Conservation (phyloP, 768 basidiomycete genomes). For the Rhodotorula paludigena region DNA sequence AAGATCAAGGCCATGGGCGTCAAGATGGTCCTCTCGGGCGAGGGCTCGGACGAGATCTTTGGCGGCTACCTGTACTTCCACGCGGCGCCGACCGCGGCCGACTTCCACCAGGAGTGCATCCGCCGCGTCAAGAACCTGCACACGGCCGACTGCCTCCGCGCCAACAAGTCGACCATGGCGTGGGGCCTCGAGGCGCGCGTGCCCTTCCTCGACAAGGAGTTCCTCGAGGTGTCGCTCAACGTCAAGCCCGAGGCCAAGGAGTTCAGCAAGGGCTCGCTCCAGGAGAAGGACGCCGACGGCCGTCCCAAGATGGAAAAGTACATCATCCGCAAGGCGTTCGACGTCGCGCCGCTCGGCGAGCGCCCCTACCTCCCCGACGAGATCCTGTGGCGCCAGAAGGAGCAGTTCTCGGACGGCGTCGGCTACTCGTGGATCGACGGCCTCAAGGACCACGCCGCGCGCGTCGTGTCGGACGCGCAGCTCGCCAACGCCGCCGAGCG, state of each 20-base stretch:
- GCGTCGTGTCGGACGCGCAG: constrained; percentile 70
- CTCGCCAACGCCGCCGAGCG: constrained; percentile 67
- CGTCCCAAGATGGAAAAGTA: constrained; percentile 97
- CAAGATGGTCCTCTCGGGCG: constrained; percentile 98
- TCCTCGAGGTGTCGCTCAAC: constrained; percentile 90
- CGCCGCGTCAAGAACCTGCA: constrained; percentile 95
- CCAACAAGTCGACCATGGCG: constrained; percentile 99
- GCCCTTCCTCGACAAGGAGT: constrained; percentile 94
- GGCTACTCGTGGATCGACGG: constrained; percentile 50
- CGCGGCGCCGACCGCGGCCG: constrained; percentile 77
- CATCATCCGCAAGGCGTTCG: constrained; percentile 92
- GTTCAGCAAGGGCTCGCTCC: constrained; percentile 73
- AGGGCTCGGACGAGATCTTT: constrained; percentile 95
- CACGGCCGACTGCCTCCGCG: constrained; percentile 92
- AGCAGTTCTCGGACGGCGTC: constrained; percentile 92
- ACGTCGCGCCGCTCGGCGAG: constrained; percentile 67
- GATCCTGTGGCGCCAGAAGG: constrained; percentile 98
- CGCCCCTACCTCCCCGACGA: constrained; percentile 88
- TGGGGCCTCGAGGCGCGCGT: constrained; percentile 99
- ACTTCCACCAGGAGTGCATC: constrained; percentile 93
- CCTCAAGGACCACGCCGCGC: constrained; percentile 80
- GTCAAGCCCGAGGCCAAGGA: constrained; percentile 79
- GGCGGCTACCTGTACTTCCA: constrained; percentile 99
- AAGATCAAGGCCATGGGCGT: constrained; percentile 99
- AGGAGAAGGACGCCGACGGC: constrained; percentile 77